phyloP scores from a whole-genome alignment of 2,329 filamentous ascomycete genomes.

The Fonsecaea nubica region DNA sequence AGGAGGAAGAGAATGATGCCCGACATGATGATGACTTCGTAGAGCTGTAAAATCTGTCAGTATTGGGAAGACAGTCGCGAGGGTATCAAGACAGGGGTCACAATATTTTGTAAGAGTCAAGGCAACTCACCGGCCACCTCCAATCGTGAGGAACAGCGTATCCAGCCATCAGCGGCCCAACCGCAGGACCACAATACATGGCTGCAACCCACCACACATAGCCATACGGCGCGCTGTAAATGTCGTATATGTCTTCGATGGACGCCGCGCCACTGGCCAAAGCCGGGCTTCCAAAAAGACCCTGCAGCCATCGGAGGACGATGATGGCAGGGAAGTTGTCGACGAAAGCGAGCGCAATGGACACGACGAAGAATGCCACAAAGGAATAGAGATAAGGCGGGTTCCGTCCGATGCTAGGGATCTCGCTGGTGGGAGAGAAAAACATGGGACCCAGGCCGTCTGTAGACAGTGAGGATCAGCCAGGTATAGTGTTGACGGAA shows the following conservation, averaged over 20 bases:
- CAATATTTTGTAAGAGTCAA: not conserved
- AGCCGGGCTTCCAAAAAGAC: constrained; percentile 70
- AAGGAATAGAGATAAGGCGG: constrained; percentile 72
- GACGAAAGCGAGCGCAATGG: constrained; percentile 67
- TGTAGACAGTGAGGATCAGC: not conserved
- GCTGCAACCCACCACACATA: constrained; percentile 64
- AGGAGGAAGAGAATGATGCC: constrained; percentile 65
- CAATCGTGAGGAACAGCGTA: constrained; percentile 65
- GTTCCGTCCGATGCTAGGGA: constrained; percentile 70
- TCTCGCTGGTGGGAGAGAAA: constrained; percentile 70
- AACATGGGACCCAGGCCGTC: constrained; percentile 61
- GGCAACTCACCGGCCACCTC: constrained; percentile 56
- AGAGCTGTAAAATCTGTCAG: too few relatives aligned
- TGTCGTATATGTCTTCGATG: constrained; percentile 57
- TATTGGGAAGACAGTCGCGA: not conserved
- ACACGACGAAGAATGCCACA: constrained; percentile 71
- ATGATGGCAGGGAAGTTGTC: constrained; percentile 68
- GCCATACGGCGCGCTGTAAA: constrained; percentile 64
- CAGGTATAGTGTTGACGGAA: not conserved
- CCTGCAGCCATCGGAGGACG: constrained; percentile 68
- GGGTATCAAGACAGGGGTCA: too few relatives aligned
- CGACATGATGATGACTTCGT: constrained; percentile 68
- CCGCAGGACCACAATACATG: constrained; percentile 42
- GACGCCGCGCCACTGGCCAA: constrained; percentile 63
- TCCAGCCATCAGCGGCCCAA: constrained; percentile 60